phyloP scores from a whole-genome alignment of 2,329 filamentous ascomycete species.

The Hypoxylon sp. region DNA sequence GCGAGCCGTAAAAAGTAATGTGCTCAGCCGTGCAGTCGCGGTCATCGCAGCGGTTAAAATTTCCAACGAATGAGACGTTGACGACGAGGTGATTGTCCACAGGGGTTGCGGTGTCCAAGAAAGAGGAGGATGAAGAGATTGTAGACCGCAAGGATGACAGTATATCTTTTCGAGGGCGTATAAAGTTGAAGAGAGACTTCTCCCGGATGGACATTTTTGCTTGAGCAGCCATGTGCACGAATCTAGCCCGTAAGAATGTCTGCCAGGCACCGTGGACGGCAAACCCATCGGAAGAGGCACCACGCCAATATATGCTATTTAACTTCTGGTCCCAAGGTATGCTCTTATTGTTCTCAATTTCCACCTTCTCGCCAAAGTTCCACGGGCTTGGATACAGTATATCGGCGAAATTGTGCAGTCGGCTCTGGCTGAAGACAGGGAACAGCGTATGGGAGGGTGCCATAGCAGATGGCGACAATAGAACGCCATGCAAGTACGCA shows the following conservation, averaged over 20 bases:
- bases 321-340: conserved; percentile 64
- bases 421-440: conserved; percentile 71
- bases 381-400: conserved; percentile 62
- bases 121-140: conserved; percentile 39
- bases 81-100: conserved; percentile 39
- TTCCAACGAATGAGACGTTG: conserved; percentile 60
- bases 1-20: conserved; percentile 53
- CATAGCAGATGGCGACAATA: conserved; percentile 63
- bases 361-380: conserved; percentile 58
- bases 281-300: conserved; percentile 66
- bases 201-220: conserved; percentile 29
- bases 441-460: conserved; percentile 63
- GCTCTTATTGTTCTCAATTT: conserved; percentile 59
- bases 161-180: conserved; percentile 17
- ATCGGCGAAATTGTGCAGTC: conserved; percentile 68
- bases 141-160: conserved; percentile 51
- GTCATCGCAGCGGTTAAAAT: conserved; percentile 54
- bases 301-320: conserved; percentile 69
- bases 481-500: conserved; percentile 66
- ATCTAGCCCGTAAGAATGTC: conserved; percentile 71
- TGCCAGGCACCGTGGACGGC: conserved; percentile 68
- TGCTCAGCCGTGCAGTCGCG: conserved; percentile 55
- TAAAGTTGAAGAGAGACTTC: conserved; percentile 31
- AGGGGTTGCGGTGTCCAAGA: background rate
- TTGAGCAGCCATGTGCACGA: conserved; percentile 67